Evolutionary conservation across 1,284 basidiomycete genomes (phyloP), one percentile per base, ranked within the genome.

Genomic region (Ganoderma boninense): DNA sequence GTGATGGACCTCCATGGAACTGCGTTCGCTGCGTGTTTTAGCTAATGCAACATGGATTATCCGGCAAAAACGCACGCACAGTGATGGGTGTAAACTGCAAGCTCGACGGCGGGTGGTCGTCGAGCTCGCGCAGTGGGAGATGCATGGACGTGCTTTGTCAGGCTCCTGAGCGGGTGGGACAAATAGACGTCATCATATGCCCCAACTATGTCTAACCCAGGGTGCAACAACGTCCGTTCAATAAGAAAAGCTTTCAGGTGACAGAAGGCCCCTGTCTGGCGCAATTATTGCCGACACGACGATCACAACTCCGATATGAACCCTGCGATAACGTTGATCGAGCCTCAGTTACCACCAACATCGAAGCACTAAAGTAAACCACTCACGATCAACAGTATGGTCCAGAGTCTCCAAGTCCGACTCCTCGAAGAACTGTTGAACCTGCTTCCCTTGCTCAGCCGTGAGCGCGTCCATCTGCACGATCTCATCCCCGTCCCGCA

Each of bases 351-450:
- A 26, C 8, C n/a, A 11, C 8, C n/a, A 11, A 11, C 11, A 26
- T 26, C 14, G 1, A 10, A 14, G 8, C 49, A 13, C 23, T 11
- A 23, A 5, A n/a, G 10, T 0, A 14, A 52, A 23, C n/a, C 26
- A 23, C 40, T 61, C 20, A 62, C 61, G 26, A 13, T 62, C 61
- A 26, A 62, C 7, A 10, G 20, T 26, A 3, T 42, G 13, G 8
- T 40, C 42, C 10, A 29, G n/a, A n/a, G 42, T 40, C 38, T 46
- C 26, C 23, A 40, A 20, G 13, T 42, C 42, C 42, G 61, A 26
- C 10, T 44, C 10, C 35, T 72, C 71, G n/a, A 32, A 56, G 29
- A 56, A 56, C 16, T 29, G 14, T 14, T 56, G 54, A 16, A 56
- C 29, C 14, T 14, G 54, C 7, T 18, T 11, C 16, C 54, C 54